phyloP scores from a whole-genome alignment of 1,139 yeast genomes.

The Diutina mesorugosa region DNA sequence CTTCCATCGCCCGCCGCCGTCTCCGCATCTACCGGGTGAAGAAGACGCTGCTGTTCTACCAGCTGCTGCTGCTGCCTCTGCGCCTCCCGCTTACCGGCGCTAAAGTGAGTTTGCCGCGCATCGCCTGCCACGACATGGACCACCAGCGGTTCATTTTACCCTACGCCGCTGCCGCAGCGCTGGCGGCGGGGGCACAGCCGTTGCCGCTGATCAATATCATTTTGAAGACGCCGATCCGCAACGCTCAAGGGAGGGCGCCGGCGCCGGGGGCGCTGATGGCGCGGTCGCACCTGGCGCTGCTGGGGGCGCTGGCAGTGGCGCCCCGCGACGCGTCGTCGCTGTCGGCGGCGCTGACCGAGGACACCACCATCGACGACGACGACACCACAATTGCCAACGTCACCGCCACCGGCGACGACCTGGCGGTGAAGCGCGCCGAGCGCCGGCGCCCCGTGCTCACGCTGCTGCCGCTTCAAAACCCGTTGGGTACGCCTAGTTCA shows the following conservation, averaged over 20 bases:
- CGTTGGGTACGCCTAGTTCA: conserved; percentile 35
- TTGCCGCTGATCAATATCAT: conserved; percentile 31
- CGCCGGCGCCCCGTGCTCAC: conserved; percentile 10
- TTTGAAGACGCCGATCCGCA: conserved; percentile 32
- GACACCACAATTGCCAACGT: conserved; percentile 4
- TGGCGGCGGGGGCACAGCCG: conserved; percentile 2
- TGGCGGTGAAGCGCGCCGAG: not conserved
- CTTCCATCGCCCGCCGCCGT: not conserved
- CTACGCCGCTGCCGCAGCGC: not conserved
- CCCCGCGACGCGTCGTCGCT: too few species aligned
- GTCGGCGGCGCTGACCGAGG: conserved; percentile 7
- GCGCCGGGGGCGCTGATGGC: conserved; percentile 5
- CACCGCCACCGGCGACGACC: conserved; percentile 5
- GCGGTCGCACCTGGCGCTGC: not conserved
- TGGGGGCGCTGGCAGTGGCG: not conserved
- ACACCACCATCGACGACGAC: conserved; percentile 18
- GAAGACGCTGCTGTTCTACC: conserved; percentile 7
- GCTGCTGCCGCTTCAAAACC: conserved; percentile 18
- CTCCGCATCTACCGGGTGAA: conserved; percentile 8
- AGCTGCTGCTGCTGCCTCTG: conserved; percentile 4
- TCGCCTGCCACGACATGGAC: not conserved
- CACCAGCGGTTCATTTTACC: not conserved
- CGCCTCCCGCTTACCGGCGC: conserved; percentile 4
- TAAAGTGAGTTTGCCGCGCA: not conserved
- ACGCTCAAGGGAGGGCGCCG: conserved; percentile 11